These are phyloP conservation scores for Umbelopsis ramanniana DNA, from an alignment of 192 early-diverging fungal species.

Conservation along the genomic window DNA sequence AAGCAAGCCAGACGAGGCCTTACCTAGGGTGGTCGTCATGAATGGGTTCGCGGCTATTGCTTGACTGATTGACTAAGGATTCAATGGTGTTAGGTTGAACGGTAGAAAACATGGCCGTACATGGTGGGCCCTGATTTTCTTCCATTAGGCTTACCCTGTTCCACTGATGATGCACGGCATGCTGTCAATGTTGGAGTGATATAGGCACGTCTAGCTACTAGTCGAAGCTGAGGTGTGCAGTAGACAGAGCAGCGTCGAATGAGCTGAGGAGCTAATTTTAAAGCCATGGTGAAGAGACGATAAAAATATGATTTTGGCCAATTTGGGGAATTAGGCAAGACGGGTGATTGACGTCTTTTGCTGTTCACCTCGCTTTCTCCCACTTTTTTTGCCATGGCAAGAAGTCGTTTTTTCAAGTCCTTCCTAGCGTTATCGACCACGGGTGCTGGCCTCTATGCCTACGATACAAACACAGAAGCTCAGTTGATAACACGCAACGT, in stretches of 20 bases:
- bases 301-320: not conserved
- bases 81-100: not conserved
- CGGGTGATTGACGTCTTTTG: not conserved
- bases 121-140: not conserved
- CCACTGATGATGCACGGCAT: not conserved
- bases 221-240: not conserved
- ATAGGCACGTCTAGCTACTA: slow-evolving; percentile 1
- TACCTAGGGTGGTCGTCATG: slow-evolving; percentile 8
- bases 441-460: slow-evolving; percentile 42
- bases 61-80: not conserved
- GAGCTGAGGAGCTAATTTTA: slow-evolving; percentile 19
- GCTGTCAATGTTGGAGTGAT: not conserved
- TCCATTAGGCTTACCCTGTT: slow-evolving; percentile 1
- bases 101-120: not conserved
- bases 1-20: not conserved
- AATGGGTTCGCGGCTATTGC: not conserved
- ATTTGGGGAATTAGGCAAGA: slow-evolving; percentile 1
- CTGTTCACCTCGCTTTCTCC: not conserved
- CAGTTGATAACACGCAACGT: slow-evolving; percentile 49
- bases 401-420: not conserved
- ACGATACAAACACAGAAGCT: slow-evolving; percentile 53
- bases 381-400: too few species aligned
- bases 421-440: not conserved
- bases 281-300: not conserved
- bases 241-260: slow-evolving; percentile 11